phyloP scores from a whole-genome alignment of 352 stramenopile genomes.

The Phytophthora melonis region DNA sequence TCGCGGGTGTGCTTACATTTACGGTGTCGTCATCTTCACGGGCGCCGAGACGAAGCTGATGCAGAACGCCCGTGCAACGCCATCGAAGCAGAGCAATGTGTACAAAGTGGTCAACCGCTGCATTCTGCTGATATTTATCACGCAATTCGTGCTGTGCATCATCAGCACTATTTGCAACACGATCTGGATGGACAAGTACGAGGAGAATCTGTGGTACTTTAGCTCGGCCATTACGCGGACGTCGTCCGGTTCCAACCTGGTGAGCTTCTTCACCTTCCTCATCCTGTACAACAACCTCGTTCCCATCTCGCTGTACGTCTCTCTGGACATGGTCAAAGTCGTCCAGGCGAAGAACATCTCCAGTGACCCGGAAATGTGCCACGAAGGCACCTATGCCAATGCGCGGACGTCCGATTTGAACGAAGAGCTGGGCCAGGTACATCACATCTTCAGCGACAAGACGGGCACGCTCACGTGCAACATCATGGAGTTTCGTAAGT shows the following conservation, averaged over 20 bases:
- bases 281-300: constrained; percentile 97
- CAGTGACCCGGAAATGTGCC: constrained; percentile 77
- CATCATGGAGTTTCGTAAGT: constrained; percentile 97
- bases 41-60: constrained; percentile 91
- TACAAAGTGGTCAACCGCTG: constrained; percentile 77
- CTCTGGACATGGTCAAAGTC: constrained; percentile 94
- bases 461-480: constrained; percentile 99
- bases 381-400: constrained; percentile 87
- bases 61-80: constrained; percentile 72
- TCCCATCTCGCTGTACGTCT: constrained; percentile 98
- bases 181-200: constrained; percentile 55
- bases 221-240: constrained; percentile 21
- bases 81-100: constrained; percentile 80
- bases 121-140: constrained; percentile 77
- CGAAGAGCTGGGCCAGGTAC: constrained; percentile 94
- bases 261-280: constrained; percentile 95
- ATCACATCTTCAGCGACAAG: constrained; percentile 99
- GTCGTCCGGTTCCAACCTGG: constrained; percentile 46
- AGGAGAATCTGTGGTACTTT: constrained; percentile 62
- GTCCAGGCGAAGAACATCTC: constrained; percentile 80
- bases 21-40: constrained; percentile 90
- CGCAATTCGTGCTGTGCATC: constrained; percentile 64
- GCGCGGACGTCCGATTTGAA: constrained; percentile 92
- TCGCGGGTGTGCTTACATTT: constrained; percentile 64
- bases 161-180: constrained; percentile 73